Conservation (phyloP, 2,329 filamentous ascomycete genomes). For the Orbilia oligospora region DNA sequence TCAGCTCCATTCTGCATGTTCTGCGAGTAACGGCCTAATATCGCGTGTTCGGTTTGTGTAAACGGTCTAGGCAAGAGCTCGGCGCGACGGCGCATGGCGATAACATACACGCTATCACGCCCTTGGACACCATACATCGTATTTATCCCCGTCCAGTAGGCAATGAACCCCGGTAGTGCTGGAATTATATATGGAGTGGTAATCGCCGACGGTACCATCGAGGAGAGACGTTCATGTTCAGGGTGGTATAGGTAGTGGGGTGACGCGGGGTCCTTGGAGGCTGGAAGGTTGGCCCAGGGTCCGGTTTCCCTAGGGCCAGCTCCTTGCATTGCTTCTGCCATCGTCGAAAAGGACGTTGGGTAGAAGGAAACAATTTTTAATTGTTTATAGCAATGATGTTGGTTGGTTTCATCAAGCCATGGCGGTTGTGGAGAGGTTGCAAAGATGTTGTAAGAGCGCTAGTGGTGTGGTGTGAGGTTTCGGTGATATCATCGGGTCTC, state of each 20-base stretch:
- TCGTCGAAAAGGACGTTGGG: neutral
- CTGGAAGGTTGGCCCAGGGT: neutral
- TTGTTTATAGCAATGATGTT: conserved; percentile 5
- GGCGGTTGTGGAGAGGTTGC: neutral
- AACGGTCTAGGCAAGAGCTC: conserved; percentile 23
- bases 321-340: conserved; percentile 14
- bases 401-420: neutral
- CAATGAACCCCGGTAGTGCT: conserved; percentile 28
- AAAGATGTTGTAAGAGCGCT: neutral
- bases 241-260: conserved; percentile 46
- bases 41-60: conserved; percentile 44
- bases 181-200: conserved; percentile 35
- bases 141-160: conserved; percentile 23
- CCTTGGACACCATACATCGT: conserved; percentile 1
- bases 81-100: conserved; percentile 28
- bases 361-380: conserved; percentile 17
- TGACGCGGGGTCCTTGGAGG: conserved; percentile 41
- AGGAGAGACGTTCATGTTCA: conserved; percentile 45
- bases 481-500: conserved; percentile 43
- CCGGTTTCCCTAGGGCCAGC: no score
- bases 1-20: conserved; percentile 43
- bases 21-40: conserved; percentile 39
- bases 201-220: conserved; percentile 26
- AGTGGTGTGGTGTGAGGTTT: conserved; percentile 36
- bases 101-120: conserved; percentile 8